These are phyloP conservation scores for Selaginella moellendorffii DNA, from an alignment of 75 land plant genomes.

Conservation along the genomic window DNA sequence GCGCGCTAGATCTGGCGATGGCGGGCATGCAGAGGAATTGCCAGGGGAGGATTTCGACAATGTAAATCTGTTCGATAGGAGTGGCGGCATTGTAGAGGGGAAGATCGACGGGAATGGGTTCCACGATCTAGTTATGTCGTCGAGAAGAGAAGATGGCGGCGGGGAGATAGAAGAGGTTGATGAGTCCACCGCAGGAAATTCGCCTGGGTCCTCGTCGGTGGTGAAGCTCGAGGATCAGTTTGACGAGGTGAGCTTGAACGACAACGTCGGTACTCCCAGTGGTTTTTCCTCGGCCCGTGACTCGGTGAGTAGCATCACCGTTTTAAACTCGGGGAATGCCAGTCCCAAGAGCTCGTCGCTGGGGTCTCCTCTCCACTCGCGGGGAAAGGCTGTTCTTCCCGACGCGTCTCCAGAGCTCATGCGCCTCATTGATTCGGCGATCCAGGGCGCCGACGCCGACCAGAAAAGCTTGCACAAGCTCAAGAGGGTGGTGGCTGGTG, in stretches of 20 bases:
- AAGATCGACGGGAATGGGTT: background rate
- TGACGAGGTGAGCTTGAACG: background rate
- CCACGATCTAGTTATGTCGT: background rate
- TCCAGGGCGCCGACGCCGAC: slow-evolving; percentile 56
- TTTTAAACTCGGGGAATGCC: background rate
- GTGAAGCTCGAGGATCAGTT: background rate
- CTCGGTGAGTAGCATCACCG: background rate
- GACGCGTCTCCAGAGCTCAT: slow-evolving; percentile 77
- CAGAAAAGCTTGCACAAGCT: slow-evolving; percentile 45
- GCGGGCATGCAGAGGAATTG: background rate
- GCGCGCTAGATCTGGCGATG: no score
- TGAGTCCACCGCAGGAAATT: background rate
- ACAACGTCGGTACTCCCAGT: background rate
- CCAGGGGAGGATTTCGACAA: background rate
- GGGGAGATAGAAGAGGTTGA: background rate
- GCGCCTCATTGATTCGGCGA: slow-evolving; percentile 77
- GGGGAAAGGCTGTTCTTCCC: slow-evolving; percentile 16
- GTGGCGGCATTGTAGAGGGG: background rate
- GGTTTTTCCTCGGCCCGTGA: background rate
- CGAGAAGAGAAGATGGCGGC: background rate
- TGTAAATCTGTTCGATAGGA: background rate
- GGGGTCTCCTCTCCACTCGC: background rate
- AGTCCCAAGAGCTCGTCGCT: no score
- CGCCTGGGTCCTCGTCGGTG: background rate
- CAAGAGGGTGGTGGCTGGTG: slow-evolving; percentile 40